Percentiles rank a stretch among this genome's conserved stretches.
Conservation (phyloP, 2,329 filamentous ascomycete genomes). For the Hymenoscyphus scutula region DNA sequence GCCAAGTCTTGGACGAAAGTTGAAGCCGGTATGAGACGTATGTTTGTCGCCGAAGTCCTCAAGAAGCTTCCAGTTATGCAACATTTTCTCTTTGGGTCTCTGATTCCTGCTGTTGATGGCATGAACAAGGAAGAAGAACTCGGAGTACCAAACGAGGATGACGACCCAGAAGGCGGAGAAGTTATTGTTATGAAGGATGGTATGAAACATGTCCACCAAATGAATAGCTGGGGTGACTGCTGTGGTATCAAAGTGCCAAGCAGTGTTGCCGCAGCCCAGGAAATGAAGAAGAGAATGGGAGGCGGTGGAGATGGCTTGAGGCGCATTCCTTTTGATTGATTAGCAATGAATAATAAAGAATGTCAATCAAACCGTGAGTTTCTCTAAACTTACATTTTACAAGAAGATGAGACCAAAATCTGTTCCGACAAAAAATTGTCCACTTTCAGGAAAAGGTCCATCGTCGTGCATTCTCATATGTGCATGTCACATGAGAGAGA, state of each 20-base stretch:
- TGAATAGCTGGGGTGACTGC: conserved; percentile 85
- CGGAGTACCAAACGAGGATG: conserved; percentile 46
- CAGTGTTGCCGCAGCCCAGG: conserved; percentile 84
- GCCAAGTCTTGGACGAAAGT: conserved; percentile 90
- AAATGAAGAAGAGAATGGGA: conserved; percentile 73
- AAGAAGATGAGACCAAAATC: not conserved
- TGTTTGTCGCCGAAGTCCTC: conserved; percentile 93
- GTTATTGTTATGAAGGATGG: conserved; percentile 64
- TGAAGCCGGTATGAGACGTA: conserved; percentile 90
- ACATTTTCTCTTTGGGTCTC: conserved; percentile 88
- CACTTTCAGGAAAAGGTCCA: not conserved
- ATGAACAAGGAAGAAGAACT: conserved; percentile 69
- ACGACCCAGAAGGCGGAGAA: conserved; percentile 53
- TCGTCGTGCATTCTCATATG: not conserved
- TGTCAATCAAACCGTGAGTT: not conserved
- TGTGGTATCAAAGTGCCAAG: conserved; percentile 98
- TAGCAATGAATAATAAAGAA: not conserved
- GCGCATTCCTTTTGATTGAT: conserved; percentile 77
- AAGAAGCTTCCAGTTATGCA: conserved; percentile 97
- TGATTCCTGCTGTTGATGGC: conserved; percentile 75
- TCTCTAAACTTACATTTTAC: not conserved
- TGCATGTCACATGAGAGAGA: too few species aligned
- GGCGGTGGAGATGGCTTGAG: conserved; percentile 60
- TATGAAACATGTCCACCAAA: conserved; percentile 68
- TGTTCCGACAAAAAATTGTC: not conserved